phyloP scores from a whole-genome alignment of 2,329 filamentous ascomycete species.

The Pseudodiploospora longispora region DNA sequence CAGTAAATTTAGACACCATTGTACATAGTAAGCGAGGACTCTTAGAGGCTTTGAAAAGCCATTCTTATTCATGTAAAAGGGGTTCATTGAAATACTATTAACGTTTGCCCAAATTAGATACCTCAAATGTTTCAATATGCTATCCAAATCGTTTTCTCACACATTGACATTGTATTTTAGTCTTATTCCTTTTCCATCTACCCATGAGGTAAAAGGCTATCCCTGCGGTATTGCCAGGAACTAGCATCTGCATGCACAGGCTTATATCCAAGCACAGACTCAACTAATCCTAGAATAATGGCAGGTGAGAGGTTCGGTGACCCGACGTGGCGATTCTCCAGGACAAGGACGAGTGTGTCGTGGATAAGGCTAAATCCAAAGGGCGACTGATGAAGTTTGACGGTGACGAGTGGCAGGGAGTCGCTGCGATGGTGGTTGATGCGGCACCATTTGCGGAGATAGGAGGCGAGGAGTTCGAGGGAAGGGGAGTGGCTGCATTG shows the following conservation, averaged over 20 bases:
- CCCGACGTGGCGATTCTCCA: conserved; percentile 23
- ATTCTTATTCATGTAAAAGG: no score
- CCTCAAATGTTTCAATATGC: no score
- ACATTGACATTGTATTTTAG: no score
- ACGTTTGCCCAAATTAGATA: no score
- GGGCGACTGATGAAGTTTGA: conserved; percentile 34
- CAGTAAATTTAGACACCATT: no score
- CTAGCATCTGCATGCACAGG: conserved; percentile 14
- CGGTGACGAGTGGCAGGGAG: conserved; percentile 29
- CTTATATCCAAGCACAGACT: conserved; percentile 38
- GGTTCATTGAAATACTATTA: no score
- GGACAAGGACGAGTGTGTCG: conserved; percentile 33
- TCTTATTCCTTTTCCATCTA: no score
- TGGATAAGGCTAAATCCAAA: conserved; percentile 36
- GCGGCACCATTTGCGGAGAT: conserved; percentile 39
- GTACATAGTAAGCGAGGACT: no score
- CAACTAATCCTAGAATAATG: conserved; percentile 37
- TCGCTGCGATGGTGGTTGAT: conserved; percentile 30
- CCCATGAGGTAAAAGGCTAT: conserved; percentile 2
- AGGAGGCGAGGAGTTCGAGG: conserved; percentile 35
- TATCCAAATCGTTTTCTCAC: no score
- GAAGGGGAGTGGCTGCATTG: conserved; percentile 40
- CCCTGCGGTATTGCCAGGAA: conserved; percentile 19
- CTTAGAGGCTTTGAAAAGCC: no score
- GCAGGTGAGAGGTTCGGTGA: conserved; percentile 31